phyloP scores from a whole-genome alignment of 495 filamentous ascomycete genomes.

The Hypomontagnella monticulosa region DNA sequence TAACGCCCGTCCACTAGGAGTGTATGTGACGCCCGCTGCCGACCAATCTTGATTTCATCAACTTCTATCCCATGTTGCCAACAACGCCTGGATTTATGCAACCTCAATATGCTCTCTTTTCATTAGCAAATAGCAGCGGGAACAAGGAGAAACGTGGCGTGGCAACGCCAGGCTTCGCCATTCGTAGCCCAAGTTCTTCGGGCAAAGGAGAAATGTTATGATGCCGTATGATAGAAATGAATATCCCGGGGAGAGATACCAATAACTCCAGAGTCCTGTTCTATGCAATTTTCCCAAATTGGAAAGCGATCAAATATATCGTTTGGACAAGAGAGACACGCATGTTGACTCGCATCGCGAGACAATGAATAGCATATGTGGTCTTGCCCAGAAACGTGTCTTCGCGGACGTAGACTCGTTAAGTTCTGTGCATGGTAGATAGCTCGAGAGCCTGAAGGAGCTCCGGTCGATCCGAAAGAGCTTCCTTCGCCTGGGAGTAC shows the following conservation, averaged over 20 bases:
- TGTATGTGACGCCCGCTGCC: conserved; percentile 31
- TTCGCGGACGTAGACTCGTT: conserved; percentile 16
- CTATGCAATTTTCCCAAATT: conserved; percentile 42
- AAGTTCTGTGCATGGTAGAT: conserved; percentile 70
- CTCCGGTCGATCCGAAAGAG: conserved; percentile 82
- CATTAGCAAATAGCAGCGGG: conserved; percentile 16
- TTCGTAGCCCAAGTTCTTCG: conserved; percentile 3
- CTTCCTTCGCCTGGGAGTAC: conserved; percentile 79
- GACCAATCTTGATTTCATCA: conserved; percentile 36
- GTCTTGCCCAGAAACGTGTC: conserved; percentile 1
- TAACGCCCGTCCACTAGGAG: conserved; percentile 29
- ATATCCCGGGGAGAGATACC: conserved; percentile 37
- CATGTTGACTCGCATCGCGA: conserved; percentile 17
- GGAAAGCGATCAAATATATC: conserved; percentile 32
- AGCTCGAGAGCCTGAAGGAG: conserved; percentile 84
- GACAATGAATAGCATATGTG: neutral
- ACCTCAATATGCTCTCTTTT: conserved; percentile 36
- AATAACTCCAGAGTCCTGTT: conserved; percentile 45
- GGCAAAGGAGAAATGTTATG: conserved; percentile 25
- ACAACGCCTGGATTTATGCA: conserved; percentile 51
- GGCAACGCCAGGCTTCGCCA: conserved; percentile 10
- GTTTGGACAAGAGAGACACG: conserved; percentile 29
- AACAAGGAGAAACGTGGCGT: conserved; percentile 6
- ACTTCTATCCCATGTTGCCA: conserved; percentile 47
- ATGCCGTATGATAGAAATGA: conserved; percentile 26